Evolutionary conservation across 2,329 filamentous ascomycete genomes (phyloP).

Genomic region (Neonectria magnoliae): DNA sequence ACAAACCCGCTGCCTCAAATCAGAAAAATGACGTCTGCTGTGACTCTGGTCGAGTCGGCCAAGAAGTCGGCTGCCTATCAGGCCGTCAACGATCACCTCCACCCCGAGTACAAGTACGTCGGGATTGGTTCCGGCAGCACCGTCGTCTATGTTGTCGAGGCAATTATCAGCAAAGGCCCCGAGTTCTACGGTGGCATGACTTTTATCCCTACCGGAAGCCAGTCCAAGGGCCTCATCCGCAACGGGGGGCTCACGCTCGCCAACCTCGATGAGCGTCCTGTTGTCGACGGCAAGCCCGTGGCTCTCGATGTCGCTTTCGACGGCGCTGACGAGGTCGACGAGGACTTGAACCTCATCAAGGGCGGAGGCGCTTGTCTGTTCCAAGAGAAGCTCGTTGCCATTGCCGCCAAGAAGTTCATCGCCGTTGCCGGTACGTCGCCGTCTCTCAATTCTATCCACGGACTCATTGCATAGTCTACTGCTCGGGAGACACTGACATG

Average conservation of each 20-base stretch:
- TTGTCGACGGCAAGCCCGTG: slow-evolving; percentile 51
- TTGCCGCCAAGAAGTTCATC: slow-evolving; percentile 84
- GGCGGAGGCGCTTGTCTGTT: slow-evolving; percentile 97
- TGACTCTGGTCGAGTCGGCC: slow-evolving; percentile 70
- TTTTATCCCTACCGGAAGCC: slow-evolving; percentile 93
- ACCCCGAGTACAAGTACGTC: slow-evolving; percentile 68
- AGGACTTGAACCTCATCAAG: slow-evolving; percentile 96
- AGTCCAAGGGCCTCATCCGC: slow-evolving; percentile 87
- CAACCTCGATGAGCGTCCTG: slow-evolving; percentile 78
- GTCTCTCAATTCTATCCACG: not conserved
- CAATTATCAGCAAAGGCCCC: slow-evolving; percentile 72
- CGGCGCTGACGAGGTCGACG: slow-evolving; percentile 95
- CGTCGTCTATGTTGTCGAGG: slow-evolving; percentile 86
- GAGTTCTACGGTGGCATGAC: slow-evolving; percentile 71
- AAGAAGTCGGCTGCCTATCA: slow-evolving; percentile 80
- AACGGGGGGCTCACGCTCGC: slow-evolving; percentile 80
- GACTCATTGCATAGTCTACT: not conserved
- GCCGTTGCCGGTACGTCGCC: slow-evolving; percentile 78
- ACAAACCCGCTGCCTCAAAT: not conserved
- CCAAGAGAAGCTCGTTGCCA: slow-evolving; percentile 95
- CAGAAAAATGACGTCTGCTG: slow-evolving; percentile 50
- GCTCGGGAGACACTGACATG: not conserved
- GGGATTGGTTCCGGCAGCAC: slow-evolving; percentile 86
- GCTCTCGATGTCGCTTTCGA: slow-evolving; percentile 91
- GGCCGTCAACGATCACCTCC: slow-evolving; percentile 79